A percentile compares a stretch with the other conserved stretches of the same genome.
phyloP scores from a whole-genome alignment of 1,284 basidiomycete species.

The Malassezia japonica region DNA sequence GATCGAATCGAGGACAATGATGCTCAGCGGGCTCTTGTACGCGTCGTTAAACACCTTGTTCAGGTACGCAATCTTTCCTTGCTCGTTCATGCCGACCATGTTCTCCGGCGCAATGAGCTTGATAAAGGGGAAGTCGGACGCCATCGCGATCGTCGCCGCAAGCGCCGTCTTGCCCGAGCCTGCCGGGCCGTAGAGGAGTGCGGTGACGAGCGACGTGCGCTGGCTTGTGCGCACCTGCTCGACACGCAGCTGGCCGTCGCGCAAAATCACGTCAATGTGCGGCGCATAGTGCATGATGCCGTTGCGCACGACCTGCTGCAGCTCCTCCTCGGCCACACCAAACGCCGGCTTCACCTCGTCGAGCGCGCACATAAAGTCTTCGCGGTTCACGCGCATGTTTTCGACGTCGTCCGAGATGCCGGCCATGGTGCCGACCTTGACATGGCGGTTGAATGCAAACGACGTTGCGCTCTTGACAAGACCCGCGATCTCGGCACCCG shows the following conservation, averaged over 20 bases:
- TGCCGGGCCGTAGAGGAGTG: slow-evolving; percentile 75
- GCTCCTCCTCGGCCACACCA: slow-evolving; percentile 93
- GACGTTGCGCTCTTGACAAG: slow-evolving; percentile 94
- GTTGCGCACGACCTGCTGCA: slow-evolving; percentile 86
- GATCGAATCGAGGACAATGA: slow-evolving; percentile 76
- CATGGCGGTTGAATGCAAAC: slow-evolving; percentile 95
- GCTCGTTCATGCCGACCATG: slow-evolving; percentile 90
- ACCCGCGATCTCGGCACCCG: slow-evolving; percentile 90
- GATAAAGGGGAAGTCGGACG: slow-evolving; percentile 91
- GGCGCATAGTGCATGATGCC: slow-evolving; percentile 85
- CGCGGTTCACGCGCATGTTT: slow-evolving; percentile 74
- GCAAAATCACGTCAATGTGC: slow-evolving; percentile 64
- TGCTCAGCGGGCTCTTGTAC: slow-evolving; percentile 92
- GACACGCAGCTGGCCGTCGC: slow-evolving; percentile 82
- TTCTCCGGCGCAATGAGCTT: slow-evolving; percentile 91
- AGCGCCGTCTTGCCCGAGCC: slow-evolving; percentile 92
- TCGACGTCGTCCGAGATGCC: slow-evolving; percentile 93
- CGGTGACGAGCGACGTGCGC: slow-evolving; percentile 81
- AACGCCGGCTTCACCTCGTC: slow-evolving; percentile 95
- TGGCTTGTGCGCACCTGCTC: slow-evolving; percentile 87
- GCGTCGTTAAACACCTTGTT: slow-evolving; percentile 91
- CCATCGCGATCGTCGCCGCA: slow-evolving; percentile 85
- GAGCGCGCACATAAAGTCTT: slow-evolving; percentile 81
- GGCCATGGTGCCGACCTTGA: slow-evolving; percentile 92
- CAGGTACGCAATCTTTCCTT: slow-evolving; percentile 81